Percentiles rank a stretch among this genome's conserved stretches.
phyloP scores from a whole-genome alignment of 2,329 filamentous ascomycete species.

The Alternaria triticina region DNA sequence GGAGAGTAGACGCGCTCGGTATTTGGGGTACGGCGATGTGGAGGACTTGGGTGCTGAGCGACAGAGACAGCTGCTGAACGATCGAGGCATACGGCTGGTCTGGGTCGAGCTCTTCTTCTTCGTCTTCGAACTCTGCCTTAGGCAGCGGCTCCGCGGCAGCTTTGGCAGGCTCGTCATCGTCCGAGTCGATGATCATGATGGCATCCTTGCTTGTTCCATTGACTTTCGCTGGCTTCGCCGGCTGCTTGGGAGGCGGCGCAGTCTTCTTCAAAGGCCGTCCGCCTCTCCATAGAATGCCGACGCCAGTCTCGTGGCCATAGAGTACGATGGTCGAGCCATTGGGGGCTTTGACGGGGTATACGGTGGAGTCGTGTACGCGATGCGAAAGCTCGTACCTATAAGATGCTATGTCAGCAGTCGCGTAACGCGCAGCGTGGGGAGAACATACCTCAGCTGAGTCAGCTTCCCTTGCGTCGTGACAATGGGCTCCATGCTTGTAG shows the following conservation, averaged over 20 bases:
- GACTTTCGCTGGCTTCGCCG: conserved; percentile 44
- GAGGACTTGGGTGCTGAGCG: conserved; percentile 60
- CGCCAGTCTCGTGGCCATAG: conserved; percentile 64
- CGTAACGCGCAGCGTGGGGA: background rate
- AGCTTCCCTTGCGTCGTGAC: conserved; percentile 40
- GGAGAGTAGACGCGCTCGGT: conserved; percentile 38
- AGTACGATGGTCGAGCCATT: conserved; percentile 68
- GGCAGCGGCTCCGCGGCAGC: conserved; percentile 22
- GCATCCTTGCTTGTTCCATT: conserved; percentile 54
- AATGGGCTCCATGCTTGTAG: conserved; percentile 75
- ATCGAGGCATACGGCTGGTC: conserved; percentile 61
- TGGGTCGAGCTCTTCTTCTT: conserved; percentile 65
- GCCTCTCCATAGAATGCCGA: conserved; percentile 67
- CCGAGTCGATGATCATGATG: conserved; percentile 63
- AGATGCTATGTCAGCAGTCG: conserved; percentile 13
- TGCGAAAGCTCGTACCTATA: conserved; percentile 67
- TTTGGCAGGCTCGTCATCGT: conserved; percentile 57
- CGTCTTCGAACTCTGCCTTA: conserved; percentile 56
- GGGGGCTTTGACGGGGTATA: conserved; percentile 64
- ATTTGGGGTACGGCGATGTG: conserved; percentile 58
- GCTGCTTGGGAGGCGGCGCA: conserved; percentile 32
- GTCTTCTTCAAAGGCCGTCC: conserved; percentile 56
- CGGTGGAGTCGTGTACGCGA: conserved; percentile 61
- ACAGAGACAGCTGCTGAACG: conserved; percentile 61
- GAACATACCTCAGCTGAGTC: conserved; percentile 39